Base-by-base conservation (phyloP, 352 stramenopile genomes). In the Phytopythium aichiense region DNA sequence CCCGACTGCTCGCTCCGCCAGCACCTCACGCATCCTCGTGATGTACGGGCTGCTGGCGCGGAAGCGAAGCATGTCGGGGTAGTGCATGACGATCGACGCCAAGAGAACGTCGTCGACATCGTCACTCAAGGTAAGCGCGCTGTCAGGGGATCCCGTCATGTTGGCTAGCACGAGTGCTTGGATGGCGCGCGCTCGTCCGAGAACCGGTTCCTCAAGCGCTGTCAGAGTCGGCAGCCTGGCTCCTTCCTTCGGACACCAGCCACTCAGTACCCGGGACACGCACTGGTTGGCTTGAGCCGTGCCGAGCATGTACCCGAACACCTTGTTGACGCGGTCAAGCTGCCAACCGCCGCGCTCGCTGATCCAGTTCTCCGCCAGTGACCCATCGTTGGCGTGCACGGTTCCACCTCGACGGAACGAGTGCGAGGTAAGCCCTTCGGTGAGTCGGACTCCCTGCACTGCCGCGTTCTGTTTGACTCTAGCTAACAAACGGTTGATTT, bases 301-400 rank as follows among this genome's bases (percentile, higher is more conserved):
- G 3, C 20, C 33, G 4, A 68, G 52, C 57, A 65, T 65, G 63
- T 64, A 64, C 7, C 16, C 33, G 18, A 64, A 62, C 9, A 57
- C 63, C 33, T 64, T 68, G 52, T 40, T 68, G 4, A 62, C 58
- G 0, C 52, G 42, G 2, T 42, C 23, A 0, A 56, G 31, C 28
- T 60, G 30, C 56, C 50, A 68, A 0, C 56, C 56, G 3, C 51
- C 51, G 6, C 51, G 37, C 40, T 68, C 56, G 16, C 61, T 55
- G 2, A 68, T 55, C 51, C 63, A 64, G 38, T 33, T 48, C 25
- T 55, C 58, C 0, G 52, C 40, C 2, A 52, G 11, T 4, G 18
- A 35, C 20, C 38, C 56, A 7, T 58, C 42, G 18, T 58, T 68
- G 2, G 63, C 63, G 7, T 64, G 63, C 51, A 70, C 66, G 18